Percentiles rank a stretch among this genome's conserved stretches.
phyloP scores from a whole-genome alignment of 768 basidiomycete genomes.

The Cytidiella melzeri region DNA sequence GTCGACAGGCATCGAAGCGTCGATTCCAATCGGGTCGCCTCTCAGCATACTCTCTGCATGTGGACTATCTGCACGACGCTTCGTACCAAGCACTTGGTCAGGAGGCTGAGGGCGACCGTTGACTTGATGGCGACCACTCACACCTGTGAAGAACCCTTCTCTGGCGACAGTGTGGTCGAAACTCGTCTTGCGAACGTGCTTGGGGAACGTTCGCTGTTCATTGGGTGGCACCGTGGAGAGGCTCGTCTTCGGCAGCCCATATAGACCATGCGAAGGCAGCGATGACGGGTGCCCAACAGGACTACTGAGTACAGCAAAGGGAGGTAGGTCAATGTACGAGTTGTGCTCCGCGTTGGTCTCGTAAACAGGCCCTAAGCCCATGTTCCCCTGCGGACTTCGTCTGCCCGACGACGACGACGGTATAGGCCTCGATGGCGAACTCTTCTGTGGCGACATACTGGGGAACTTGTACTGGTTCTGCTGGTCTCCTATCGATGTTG shows the following conservation, averaged over 20 bases:
- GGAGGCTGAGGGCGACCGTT: slow-evolving; percentile 68
- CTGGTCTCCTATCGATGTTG: slow-evolving; percentile 35
- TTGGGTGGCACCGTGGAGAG: slow-evolving; percentile 24
- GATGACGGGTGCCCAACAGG: slow-evolving; percentile 52
- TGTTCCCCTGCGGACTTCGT: slow-evolving; percentile 21
- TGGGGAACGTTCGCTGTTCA: slow-evolving; percentile 56
- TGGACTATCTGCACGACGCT: slow-evolving; percentile 77
- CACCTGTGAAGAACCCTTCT: slow-evolving; percentile 51
- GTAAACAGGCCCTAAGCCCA: slow-evolving; percentile 20
- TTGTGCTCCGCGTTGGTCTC: slow-evolving; percentile 20
- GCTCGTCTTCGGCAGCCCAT: slow-evolving; percentile 43
- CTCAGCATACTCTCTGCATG: slow-evolving; percentile 76
- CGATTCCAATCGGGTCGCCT: slow-evolving; percentile 61
- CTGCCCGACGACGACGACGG: slow-evolving; percentile 24
- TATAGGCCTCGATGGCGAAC: slow-evolving; percentile 16
- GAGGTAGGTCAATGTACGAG: slow-evolving; percentile 9
- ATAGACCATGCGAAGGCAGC: slow-evolving; percentile 63
- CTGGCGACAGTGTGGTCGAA: slow-evolving; percentile 88
- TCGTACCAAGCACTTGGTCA: slow-evolving; percentile 61
- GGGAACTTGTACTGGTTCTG: slow-evolving; percentile 26
- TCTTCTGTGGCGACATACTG: slow-evolving; percentile 20
- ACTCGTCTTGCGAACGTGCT: slow-evolving; percentile 88
- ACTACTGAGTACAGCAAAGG: slow-evolving; percentile 22
- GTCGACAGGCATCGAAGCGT: slow-evolving; percentile 22
- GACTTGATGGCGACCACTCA: slow-evolving; percentile 72